These are phyloP conservation scores for Trifolium fragiferum DNA, from an alignment of 306 rosid species.

Conservation along the genomic window DNA sequence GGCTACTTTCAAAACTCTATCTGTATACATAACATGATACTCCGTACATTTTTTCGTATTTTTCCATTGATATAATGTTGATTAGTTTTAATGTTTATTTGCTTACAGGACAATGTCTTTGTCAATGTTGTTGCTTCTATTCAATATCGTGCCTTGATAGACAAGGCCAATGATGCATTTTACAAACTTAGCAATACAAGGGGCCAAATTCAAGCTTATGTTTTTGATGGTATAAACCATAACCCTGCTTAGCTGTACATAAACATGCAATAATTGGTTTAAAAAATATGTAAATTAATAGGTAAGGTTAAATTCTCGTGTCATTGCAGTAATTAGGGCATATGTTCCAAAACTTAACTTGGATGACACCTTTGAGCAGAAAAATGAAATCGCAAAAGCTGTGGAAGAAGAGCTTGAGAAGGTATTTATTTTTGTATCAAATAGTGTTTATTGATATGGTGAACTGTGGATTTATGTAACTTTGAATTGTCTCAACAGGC, in stretches of 20 bases:
- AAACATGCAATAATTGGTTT: conserved; percentile 13
- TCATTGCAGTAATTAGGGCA: conserved; percentile 78
- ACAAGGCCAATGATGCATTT: conserved; percentile 88
- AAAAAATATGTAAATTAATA: conserved; percentile 17
- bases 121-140: conserved; percentile 93
- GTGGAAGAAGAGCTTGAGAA: conserved; percentile 94
- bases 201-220: conserved; percentile 89
- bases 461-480: conserved; percentile 28
- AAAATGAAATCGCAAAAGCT: conserved; percentile 88
- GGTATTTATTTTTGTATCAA: conserved; percentile 42
- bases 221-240: conserved; percentile 75
- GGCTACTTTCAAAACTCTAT: not conserved
- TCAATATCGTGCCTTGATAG: conserved; percentile 85
- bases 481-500: conserved; percentile 62
- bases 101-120: conserved; percentile 82
- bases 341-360: conserved; percentile 87
- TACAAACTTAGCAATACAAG: conserved; percentile 93
- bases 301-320: conserved; percentile 32
- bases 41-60: conserved; percentile 1
- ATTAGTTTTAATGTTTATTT: conserved; percentile 41
- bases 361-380: conserved; percentile 97
- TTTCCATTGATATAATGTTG: conserved; percentile 21
- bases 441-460: conserved; percentile 15
- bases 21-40: not conserved
- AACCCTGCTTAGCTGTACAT: conserved; percentile 31